Conservation (phyloP, 495 filamentous ascomycete species). For the Talaromyces wortmannii region DNA sequence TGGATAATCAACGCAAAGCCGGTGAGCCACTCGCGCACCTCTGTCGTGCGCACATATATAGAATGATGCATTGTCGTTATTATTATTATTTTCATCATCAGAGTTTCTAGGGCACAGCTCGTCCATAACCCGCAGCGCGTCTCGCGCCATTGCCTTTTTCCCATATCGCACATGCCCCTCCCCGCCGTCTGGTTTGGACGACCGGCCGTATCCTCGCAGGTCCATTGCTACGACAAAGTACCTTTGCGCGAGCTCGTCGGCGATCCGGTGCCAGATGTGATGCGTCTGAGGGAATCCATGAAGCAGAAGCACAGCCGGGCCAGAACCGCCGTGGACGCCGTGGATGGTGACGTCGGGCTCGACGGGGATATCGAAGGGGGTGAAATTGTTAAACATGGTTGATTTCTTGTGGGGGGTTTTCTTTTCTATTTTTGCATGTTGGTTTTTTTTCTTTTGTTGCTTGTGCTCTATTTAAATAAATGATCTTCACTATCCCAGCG, state of each 20-base stretch:
- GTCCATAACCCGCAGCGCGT: constrained; percentile 24
- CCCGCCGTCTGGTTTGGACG: constrained; percentile 23
- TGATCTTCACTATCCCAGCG: too few relatives aligned
- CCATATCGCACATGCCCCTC: constrained; percentile 14
- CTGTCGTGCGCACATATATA: constrained; percentile 29
- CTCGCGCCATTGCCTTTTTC: constrained; percentile 27
- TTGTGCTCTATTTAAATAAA: background rate
- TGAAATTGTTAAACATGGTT: constrained; percentile 1
- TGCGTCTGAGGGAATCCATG: constrained; percentile 32
- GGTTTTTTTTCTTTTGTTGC: background rate
- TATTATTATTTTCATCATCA: background rate
- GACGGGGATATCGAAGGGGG: constrained; percentile 6
- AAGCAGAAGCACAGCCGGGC: constrained; percentile 30
- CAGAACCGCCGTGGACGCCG: constrained; percentile 13
- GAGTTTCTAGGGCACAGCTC: background rate
- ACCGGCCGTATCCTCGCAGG: constrained; percentile 32
- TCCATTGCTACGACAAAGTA: constrained; percentile 27
- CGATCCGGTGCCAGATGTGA: constrained; percentile 29
- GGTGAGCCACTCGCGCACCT: constrained; percentile 33
- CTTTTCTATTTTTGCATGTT: background rate
- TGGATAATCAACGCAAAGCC: constrained; percentile 26
- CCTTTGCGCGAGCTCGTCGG: constrained; percentile 13
- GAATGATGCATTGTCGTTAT: constrained; percentile 12
- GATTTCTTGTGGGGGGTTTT: background rate
- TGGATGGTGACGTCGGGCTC: constrained; percentile 18